These are phyloP conservation scores for Tricholoma sp. DNA, from an alignment of 768 basidiomycete species.

Conservation along the genomic window DNA sequence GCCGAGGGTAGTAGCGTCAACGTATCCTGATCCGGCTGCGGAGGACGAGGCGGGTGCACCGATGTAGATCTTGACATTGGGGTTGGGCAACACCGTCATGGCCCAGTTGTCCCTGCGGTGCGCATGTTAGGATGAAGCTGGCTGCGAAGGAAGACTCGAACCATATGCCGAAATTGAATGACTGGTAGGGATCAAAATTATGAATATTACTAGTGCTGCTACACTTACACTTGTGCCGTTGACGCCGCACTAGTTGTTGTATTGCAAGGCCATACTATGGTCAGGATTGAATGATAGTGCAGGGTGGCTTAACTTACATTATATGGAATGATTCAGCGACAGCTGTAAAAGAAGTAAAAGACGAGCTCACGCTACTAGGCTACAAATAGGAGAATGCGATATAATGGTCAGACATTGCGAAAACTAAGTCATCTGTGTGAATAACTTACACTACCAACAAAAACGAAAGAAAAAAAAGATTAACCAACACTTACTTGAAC, in stretches of 20 bases:
- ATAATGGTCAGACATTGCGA: not conserved
- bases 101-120: constrained; percentile 48
- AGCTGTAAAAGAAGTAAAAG: not conserved
- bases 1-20: constrained; percentile 36
- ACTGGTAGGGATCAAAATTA: constrained; percentile 15
- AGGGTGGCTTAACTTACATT: constrained; percentile 8
- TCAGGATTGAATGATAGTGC: not conserved
- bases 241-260: constrained; percentile 25
- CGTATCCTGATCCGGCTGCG: constrained; percentile 52
- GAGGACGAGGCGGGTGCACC: constrained; percentile 48
- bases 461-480: not conserved
- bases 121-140: not conserved
- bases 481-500: constrained; percentile 52
- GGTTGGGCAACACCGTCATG: constrained; percentile 45
- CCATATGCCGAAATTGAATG: constrained; percentile 47
- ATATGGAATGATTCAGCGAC: not conserved
- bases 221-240: constrained; percentile 32
- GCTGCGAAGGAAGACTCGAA: constrained; percentile 9
- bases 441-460: constrained; percentile 8
- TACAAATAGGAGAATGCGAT: not conserved
- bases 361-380: constrained; percentile 10
- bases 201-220: not conserved
- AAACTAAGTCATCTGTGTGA: not conserved
- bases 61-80: constrained; percentile 49
- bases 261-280: constrained; percentile 3